These are phyloP conservation scores for Strobilomyces confusus DNA, from an alignment of 768 basidiomycete species.

Conservation along the genomic window DNA sequence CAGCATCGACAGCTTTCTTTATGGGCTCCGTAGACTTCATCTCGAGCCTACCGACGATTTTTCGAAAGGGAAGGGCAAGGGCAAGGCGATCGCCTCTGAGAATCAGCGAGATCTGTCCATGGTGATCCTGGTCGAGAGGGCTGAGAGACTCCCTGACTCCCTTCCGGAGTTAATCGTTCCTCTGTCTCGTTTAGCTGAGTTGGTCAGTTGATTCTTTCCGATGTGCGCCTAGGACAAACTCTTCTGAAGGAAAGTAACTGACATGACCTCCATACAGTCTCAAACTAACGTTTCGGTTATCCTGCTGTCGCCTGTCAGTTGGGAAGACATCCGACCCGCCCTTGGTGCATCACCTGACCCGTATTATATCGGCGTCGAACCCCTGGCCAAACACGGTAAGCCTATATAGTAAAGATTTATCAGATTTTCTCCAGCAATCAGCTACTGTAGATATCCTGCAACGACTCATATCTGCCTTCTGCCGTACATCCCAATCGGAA, in stretches of 20 bases:
- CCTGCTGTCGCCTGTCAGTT: conserved; percentile 59
- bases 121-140: conserved; percentile 63
- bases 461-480: conserved; percentile 40
- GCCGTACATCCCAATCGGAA: conserved; percentile 3
- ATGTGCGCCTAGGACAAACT: background rate
- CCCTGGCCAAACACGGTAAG: conserved; percentile 56
- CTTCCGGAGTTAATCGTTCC: conserved; percentile 68
- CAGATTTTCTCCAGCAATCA: background rate
- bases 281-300: conserved; percentile 56
- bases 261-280: conserved; percentile 42
- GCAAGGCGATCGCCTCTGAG: conserved; percentile 21
- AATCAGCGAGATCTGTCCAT: conserved; percentile 32
- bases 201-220: conserved; percentile 43
- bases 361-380: conserved; percentile 55
- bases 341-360: conserved; percentile 72
- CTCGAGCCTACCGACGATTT: conserved; percentile 1
- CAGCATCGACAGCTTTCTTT: conserved; percentile 64
- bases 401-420: background rate
- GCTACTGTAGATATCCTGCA: conserved; percentile 29
- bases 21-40: conserved; percentile 46
- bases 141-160: conserved; percentile 58
- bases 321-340: conserved; percentile 70
- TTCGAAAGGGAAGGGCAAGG: conserved; percentile 28
- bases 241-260: background rate
- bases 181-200: conserved; percentile 63